A percentile compares a stretch with the other conserved stretches of the same genome.
These are phyloP conservation scores for Phaeodactylum tricornutum DNA, from an alignment of 108 stramenopile genomes.

Conservation along the genomic window DNA sequence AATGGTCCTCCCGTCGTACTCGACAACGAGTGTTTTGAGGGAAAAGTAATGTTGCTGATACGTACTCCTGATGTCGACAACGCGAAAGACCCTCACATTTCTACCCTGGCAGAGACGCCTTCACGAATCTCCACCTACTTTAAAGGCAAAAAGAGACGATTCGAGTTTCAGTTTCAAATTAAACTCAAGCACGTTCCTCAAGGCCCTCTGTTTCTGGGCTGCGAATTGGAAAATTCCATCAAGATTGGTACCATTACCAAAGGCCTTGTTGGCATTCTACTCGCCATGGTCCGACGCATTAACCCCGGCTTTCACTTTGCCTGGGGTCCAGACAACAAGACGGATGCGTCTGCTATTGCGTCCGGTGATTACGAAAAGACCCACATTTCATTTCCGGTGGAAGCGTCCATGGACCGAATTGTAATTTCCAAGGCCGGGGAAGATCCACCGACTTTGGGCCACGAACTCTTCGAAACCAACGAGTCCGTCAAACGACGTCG, in stretches of 20 bases:
- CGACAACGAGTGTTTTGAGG: constrained; percentile 60
- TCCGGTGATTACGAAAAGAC: constrained; percentile 41
- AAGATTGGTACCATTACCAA: constrained; percentile 43
- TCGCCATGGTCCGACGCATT: constrained; percentile 52
- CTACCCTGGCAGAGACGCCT: constrained; percentile 12
- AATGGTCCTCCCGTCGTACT: constrained; percentile 23
- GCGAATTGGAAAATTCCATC: constrained; percentile 44
- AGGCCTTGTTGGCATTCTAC: constrained; percentile 28
- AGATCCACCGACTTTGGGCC: constrained; percentile 43
- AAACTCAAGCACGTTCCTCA: constrained; percentile 52
- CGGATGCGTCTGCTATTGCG: constrained; percentile 4
- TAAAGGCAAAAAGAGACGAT: constrained; percentile 42
- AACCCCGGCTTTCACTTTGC: constrained; percentile 58
- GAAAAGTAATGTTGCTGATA: constrained; percentile 52
- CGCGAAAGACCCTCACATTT: constrained; percentile 7
- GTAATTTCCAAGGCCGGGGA: constrained; percentile 56
- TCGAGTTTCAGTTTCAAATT: constrained; percentile 77
- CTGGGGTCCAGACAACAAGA: constrained; percentile 23
- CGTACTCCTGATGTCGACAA: constrained; percentile 55
- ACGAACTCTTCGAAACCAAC: constrained; percentile 32
- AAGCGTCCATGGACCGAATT: constrained; percentile 62
- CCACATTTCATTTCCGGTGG: constrained; percentile 61
- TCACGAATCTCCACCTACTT: constrained; percentile 28
- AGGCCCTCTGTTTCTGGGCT: constrained; percentile 54
- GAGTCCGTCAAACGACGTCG: constrained; percentile 43